Evolutionary conservation across 257 asterid species (phyloP), one percentile per base, ranked within the genome.

Genomic region (Solanum lignicaule): DNA sequence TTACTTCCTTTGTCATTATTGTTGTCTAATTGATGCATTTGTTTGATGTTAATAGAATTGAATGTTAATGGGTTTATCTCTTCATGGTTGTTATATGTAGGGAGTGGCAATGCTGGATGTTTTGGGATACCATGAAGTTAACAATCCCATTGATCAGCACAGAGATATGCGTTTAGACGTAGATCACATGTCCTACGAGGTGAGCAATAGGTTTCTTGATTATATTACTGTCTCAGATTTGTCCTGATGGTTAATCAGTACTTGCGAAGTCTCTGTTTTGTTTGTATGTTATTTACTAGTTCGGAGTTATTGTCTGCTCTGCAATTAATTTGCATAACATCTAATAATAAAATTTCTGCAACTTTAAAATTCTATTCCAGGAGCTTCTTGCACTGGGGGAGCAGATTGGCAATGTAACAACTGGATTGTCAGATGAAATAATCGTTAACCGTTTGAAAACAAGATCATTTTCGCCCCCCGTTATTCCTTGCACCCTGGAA

Each of bases 361-460:
- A 43, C 85, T 81, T 81, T 16, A 48, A 81, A 27, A 29, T 46
- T 86, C 86, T 89, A 55, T 66, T 43, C 73, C 94, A 95, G 98
- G 98, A 96, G 91, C 98, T 95, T 89, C 98, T 95, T 90, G 98
- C 95, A 48, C 86, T 94, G 89, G 99, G 94, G 87, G 98, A 94
- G 89, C 98, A 92, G 91, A 96, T 95, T 66, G 99, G 99, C 62
- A 91, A 92, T 87, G 98, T 94, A 76, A 94, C 92, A 86, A 93
- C 98, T 43, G 98, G 98, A 83, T 87, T 96, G 87, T 88, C 98
- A 2, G 97, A 91, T 89, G 95, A 92, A 86, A 89, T 88, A 68
- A 88, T 94, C 68, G 75, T 75, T 21, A 90, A 86, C 86, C 90
- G 90, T 87, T 88, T 95, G 93, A 94, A 93, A 92, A 87, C 90